These are phyloP conservation scores for Clavispora santaluciae DNA, from an alignment of 805 yeast genomes.

Conservation along the genomic window DNA sequence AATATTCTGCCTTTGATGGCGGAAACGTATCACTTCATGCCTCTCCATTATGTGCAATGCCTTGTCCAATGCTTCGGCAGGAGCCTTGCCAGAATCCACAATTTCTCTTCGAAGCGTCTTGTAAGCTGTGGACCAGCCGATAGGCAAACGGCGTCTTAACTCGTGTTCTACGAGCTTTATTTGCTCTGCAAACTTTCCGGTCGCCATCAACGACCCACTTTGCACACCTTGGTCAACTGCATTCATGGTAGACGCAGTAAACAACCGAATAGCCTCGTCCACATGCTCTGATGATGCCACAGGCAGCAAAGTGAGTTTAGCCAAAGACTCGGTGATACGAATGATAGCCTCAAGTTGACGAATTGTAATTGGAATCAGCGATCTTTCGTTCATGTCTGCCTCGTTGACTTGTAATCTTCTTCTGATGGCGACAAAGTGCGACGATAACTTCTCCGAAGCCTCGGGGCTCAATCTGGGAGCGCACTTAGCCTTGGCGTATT, in stretches of 20 bases:
- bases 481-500: slow-evolving; percentile 82
- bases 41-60: slow-evolving; percentile 80
- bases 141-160: slow-evolving; percentile 83
- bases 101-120: slow-evolving; percentile 79
- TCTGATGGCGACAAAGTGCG: slow-evolving; percentile 89
- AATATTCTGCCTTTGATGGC: slow-evolving; percentile 54
- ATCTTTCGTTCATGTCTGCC: slow-evolving; percentile 75
- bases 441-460: slow-evolving; percentile 84
- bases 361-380: slow-evolving; percentile 94
- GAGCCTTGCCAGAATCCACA: slow-evolving; percentile 57
- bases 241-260: slow-evolving; percentile 96
- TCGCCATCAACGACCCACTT: slow-evolving; percentile 37
- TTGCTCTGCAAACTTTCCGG: slow-evolving; percentile 61
- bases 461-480: slow-evolving; percentile 89
- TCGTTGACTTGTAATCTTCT: slow-evolving; percentile 79
- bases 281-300: slow-evolving; percentile 87
- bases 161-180: slow-evolving; percentile 78
- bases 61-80: slow-evolving; percentile 71
- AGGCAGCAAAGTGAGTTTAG: slow-evolving; percentile 78
- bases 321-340: slow-evolving; percentile 91
- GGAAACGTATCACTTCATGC: slow-evolving; percentile 79
- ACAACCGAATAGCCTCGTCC: slow-evolving; percentile 89
- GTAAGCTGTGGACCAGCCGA: slow-evolving; percentile 94
- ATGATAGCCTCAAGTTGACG: slow-evolving; percentile 97
- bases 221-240: slow-evolving; percentile 72